These are phyloP conservation scores for Trichoderma gracile DNA, from an alignment of 2,329 filamentous ascomycete genomes.

Conservation along the genomic window DNA sequence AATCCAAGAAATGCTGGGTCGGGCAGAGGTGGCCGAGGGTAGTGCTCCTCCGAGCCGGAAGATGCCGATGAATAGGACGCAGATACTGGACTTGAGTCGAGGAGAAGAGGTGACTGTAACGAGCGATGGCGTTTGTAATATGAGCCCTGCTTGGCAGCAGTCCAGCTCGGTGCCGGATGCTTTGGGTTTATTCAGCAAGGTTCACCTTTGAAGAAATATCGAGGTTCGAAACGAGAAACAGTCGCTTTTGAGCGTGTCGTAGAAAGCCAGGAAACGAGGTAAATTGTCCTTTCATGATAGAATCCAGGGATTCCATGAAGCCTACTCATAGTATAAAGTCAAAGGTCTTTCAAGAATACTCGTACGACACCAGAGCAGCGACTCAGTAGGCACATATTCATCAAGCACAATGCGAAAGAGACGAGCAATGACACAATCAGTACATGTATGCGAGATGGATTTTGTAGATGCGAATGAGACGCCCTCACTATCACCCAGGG, in stretches of 20 bases:
- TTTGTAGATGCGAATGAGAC: conserved; percentile 16
- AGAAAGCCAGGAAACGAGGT: too few relatives aligned
- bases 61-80: conserved; percentile 34
- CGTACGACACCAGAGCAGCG: too few relatives aligned
- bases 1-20: conserved; percentile 41
- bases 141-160: neutral
- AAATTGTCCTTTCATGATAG: too few relatives aligned
- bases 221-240: too few relatives aligned
- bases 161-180: neutral
- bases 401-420: neutral
- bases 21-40: conserved; percentile 17
- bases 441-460: neutral
- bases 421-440: neutral
- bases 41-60: conserved; percentile 19
- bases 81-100: conserved; percentile 44
- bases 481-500: conserved; percentile 20
- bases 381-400: too few relatives aligned
- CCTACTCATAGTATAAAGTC: too few relatives aligned
- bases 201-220: neutral
- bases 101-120: conserved; percentile 48
- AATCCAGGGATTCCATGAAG: neutral
- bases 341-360: too few relatives aligned
- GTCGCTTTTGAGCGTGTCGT: too few relatives aligned
- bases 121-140: conserved; percentile 42
- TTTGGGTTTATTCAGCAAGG: conserved; percentile 4